Percentiles rank a stretch among this genome's conserved stretches.
phyloP scores from a whole-genome alignment of 352 stramenopile species.

The Phytophthora syringae region DNA sequence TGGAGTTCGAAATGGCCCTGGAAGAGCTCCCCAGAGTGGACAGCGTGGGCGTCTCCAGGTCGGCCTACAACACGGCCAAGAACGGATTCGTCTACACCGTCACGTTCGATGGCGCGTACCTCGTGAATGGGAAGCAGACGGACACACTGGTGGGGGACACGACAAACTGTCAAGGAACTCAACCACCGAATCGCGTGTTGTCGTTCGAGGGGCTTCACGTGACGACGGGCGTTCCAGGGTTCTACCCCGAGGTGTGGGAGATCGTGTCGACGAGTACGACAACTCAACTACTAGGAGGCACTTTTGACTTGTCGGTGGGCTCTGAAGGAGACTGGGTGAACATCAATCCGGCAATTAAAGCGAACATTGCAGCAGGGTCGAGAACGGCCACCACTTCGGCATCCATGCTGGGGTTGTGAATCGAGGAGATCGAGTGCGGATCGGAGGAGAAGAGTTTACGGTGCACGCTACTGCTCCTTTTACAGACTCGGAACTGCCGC shows the following conservation, averaged over 20 bases:
- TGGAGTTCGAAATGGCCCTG: conserved; percentile 72
- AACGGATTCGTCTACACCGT: conserved; percentile 79
- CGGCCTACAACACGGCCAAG: conserved; percentile 45
- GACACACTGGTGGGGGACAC: conserved; percentile 59
- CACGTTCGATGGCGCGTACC: conserved; percentile 67
- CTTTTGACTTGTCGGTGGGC: conserved; percentile 76
- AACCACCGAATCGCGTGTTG: conserved; percentile 57
- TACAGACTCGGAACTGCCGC: conserved; percentile 65
- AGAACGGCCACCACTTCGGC: conserved; percentile 46
- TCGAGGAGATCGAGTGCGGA: conserved; percentile 62
- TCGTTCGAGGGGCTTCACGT: conserved; percentile 55
- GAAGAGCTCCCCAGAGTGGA: conserved; percentile 76
- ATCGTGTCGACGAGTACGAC: conserved; percentile 50
- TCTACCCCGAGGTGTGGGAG: conserved; percentile 73
- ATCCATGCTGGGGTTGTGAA: conserved; percentile 72
- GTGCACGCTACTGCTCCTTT: conserved; percentile 74
- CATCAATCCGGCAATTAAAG: conserved; percentile 36
- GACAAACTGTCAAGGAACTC: conserved; percentile 38
- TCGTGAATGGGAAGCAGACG: conserved; percentile 61
- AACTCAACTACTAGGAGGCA: conserved; percentile 52
- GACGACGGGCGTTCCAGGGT: conserved; percentile 48
- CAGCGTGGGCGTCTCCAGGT: conserved; percentile 63
- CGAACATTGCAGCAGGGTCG: conserved; percentile 54
- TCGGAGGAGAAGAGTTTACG: conserved; percentile 63
- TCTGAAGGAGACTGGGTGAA: conserved; percentile 65